Evolutionary conservation across 73 alveolate genomes (phyloP).

Genomic region (Stentor coeruleus): DNA sequence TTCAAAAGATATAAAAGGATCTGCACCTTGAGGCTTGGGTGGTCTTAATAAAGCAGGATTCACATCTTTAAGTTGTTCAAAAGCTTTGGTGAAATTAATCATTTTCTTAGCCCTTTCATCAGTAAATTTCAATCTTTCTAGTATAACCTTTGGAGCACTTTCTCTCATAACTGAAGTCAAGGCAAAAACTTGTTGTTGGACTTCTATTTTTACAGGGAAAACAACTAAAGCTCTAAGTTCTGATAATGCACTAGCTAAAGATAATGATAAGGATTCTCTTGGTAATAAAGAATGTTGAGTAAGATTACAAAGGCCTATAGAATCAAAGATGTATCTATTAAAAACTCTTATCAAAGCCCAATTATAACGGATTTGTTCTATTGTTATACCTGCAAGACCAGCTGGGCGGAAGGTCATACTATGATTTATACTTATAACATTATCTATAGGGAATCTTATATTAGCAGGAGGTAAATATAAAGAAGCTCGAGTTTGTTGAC

Average conservation of each 20-base stretch:
- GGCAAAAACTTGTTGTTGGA: slow-evolving; percentile 62
- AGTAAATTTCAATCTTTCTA: slow-evolving; percentile 73
- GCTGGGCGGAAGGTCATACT: background rate
- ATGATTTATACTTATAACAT: slow-evolving; percentile 16
- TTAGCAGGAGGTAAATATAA: slow-evolving; percentile 40
- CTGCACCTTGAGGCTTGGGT: slow-evolving; percentile 84
- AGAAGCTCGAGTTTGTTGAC: slow-evolving; percentile 66
- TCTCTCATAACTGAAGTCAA: slow-evolving; percentile 80
- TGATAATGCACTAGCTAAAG: slow-evolving; percentile 41
- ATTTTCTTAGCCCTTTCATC: slow-evolving; percentile 30
- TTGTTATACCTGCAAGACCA: slow-evolving; percentile 21
- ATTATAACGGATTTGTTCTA: slow-evolving; percentile 40
- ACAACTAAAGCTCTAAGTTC: slow-evolving; percentile 58
- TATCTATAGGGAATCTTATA: slow-evolving; percentile 43
- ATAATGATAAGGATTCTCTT: slow-evolving; percentile 21
- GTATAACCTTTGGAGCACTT: slow-evolving; percentile 64
- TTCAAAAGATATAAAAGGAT: slow-evolving; percentile 94
- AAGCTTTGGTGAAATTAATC: slow-evolving; percentile 68
- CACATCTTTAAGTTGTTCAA: slow-evolving; percentile 75
- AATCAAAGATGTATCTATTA: slow-evolving; percentile 51
- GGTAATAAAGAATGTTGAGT: slow-evolving; percentile 40
- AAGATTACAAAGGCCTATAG: slow-evolving; percentile 63
- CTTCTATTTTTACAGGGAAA: slow-evolving; percentile 69
- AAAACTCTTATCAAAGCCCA: slow-evolving; percentile 70
- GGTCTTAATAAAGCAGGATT: slow-evolving; percentile 77